Conservation (phyloP, 257 asterid genomes). For the Thymus mandschuricus region DNA sequence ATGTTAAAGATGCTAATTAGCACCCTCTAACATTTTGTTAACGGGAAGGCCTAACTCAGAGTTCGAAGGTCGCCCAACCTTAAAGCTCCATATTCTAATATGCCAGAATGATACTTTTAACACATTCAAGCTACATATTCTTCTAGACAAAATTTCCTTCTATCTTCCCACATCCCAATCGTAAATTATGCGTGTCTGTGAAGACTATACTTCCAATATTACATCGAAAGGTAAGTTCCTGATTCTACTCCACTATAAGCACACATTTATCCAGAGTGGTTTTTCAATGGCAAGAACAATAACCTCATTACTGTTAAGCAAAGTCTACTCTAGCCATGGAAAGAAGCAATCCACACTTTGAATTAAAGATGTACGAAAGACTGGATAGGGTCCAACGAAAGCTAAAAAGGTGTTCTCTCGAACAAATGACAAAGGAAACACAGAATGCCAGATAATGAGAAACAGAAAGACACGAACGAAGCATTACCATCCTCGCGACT, state of each 20-base stretch:
- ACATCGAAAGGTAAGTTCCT: conserved; percentile 14
- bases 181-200: neutral
- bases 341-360: neutral
- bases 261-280: neutral
- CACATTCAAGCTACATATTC: neutral
- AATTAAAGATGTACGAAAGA: neutral
- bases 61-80: neutral
- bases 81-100: conserved; percentile 1
- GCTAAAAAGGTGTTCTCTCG: neutral
- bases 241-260: conserved; percentile 14
- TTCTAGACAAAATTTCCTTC: neutral
- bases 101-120: neutral
- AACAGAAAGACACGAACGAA: neutral
- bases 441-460: neutral
- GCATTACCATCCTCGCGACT: conserved; percentile 79
- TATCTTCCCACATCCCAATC: neutral
- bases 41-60: neutral
- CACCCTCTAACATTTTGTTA: neutral
- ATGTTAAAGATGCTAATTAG: conserved; percentile 17
- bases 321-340: neutral
- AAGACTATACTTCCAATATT: neutral
- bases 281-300: neutral
- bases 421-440: conserved; percentile 1
- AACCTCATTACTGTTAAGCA: neutral
- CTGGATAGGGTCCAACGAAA: neutral